These are phyloP conservation scores for Lentinula raphanica DNA, from an alignment of 768 basidiomycete species.

Conservation along the genomic window DNA sequence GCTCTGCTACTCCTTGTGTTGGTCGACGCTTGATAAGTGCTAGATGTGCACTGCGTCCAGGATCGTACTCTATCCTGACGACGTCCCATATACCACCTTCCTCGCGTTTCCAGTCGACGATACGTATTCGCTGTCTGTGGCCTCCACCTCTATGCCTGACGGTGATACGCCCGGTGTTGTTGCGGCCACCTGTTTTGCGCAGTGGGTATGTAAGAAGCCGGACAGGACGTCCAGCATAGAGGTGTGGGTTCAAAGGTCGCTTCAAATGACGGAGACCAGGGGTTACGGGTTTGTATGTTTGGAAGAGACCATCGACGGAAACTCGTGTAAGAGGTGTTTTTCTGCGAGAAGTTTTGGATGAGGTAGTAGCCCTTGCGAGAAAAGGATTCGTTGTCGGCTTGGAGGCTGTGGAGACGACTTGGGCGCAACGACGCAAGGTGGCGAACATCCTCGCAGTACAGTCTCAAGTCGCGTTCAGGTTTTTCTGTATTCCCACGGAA, in stretches of 20 bases:
- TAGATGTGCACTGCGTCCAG: constrained; percentile 89
- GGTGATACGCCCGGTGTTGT: constrained; percentile 77
- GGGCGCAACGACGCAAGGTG: constrained; percentile 2
- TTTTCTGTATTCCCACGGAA: background rate
- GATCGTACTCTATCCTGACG: constrained; percentile 94
- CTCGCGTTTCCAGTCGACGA: constrained; percentile 79
- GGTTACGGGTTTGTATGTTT: constrained; percentile 86
- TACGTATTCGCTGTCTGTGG: constrained; percentile 79
- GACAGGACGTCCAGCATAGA: constrained; percentile 83
- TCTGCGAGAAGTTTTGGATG: background rate
- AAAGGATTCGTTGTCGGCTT: background rate
- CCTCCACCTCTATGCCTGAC: constrained; percentile 90
- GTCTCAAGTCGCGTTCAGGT: background rate
- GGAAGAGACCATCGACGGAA: constrained; percentile 46
- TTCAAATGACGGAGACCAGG: constrained; percentile 84
- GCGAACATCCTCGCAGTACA: background rate
- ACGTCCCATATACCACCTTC: constrained; percentile 83
- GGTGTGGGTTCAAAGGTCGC: constrained; percentile 74
- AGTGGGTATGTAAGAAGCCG: constrained; percentile 76
- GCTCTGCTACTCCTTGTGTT: constrained; percentile 33
- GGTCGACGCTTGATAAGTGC: constrained; percentile 69
- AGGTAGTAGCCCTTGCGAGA: background rate
- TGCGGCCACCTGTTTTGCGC: constrained; percentile 84
- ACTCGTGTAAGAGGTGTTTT: background rate
- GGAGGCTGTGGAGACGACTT: background rate